Conservation (phyloP, 2,329 filamentous ascomycete genomes). For the Thelonectria discophora region DNA sequence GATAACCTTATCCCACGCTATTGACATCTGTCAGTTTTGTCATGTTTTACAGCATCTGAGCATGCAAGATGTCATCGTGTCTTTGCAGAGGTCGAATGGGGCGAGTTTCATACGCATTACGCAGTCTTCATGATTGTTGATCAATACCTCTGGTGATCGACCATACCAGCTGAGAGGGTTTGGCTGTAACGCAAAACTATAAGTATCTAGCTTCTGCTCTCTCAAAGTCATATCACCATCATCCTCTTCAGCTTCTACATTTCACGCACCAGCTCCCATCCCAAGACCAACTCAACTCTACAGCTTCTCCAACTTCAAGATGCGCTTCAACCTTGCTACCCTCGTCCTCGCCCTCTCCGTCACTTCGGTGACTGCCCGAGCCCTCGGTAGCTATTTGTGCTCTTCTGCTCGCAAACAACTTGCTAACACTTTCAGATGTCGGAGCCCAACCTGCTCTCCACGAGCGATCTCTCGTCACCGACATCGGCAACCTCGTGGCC, state of each 20-base stretch:
- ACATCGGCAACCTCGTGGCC: neutral
- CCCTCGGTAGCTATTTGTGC: neutral
- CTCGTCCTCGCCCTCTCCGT: conserved; percentile 1
- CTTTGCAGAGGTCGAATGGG: neutral
- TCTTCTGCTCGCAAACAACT: neutral
- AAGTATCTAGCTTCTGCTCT: neutral
- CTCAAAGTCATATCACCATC: neutral
- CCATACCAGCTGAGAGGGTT: neutral
- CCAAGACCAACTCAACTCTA: neutral
- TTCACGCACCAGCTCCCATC: neutral
- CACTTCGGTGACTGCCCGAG: neutral
- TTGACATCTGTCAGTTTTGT: neutral
- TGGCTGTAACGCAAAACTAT: neutral
- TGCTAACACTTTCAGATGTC: neutral
- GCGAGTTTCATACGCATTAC: neutral
- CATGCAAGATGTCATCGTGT: neutral
- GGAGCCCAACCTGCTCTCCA: neutral
- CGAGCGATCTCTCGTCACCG: neutral
- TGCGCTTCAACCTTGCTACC: conserved; percentile 7
- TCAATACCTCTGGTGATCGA: neutral
- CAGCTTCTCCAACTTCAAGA: neutral
- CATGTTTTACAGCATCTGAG: neutral
- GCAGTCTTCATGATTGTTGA: neutral
- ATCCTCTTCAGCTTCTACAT: neutral
- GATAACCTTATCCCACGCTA: neutral